A percentile compares a stretch with the other conserved stretches of the same genome.
Conservation (phyloP, 2,329 filamentous ascomycete species). For the Aspergillus calidoustus region DNA sequence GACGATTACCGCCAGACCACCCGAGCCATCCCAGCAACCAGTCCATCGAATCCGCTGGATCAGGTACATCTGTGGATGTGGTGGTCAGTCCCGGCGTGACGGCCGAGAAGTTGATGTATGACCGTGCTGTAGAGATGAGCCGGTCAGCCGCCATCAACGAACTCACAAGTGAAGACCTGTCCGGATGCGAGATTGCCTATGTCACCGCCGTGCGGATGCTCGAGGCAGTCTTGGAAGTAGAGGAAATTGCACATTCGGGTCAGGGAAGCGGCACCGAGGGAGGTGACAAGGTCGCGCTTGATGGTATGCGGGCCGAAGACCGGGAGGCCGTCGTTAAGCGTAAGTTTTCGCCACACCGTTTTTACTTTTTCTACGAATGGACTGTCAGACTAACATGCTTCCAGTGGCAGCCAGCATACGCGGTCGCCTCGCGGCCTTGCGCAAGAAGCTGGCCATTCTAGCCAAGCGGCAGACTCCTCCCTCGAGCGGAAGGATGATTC, state of each 20-base stretch:
- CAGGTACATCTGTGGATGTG: slow-evolving; percentile 74
- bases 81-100: slow-evolving; percentile 86
- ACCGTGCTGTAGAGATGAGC: slow-evolving; percentile 96
- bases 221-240: slow-evolving; percentile 88
- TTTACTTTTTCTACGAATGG: not conserved
- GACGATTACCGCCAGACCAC: slow-evolving; percentile 80
- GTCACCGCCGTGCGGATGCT: slow-evolving; percentile 92
- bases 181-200: slow-evolving; percentile 89
- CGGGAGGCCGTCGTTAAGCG: slow-evolving; percentile 55
- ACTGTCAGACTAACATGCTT: slow-evolving; percentile 28
- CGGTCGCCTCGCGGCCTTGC: slow-evolving; percentile 50
- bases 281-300: slow-evolving; percentile 42
- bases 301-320: slow-evolving; percentile 52
- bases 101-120: slow-evolving; percentile 97
- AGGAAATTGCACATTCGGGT: slow-evolving; percentile 58
- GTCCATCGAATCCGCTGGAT: slow-evolving; percentile 60
- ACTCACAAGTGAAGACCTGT: slow-evolving; percentile 85
- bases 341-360: slow-evolving; percentile 38
- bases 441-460: slow-evolving; percentile 55
- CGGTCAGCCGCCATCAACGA: slow-evolving; percentile 92
- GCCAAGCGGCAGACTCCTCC: slow-evolving; percentile 51
- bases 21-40: slow-evolving; percentile 84
- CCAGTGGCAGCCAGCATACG: slow-evolving; percentile 56
- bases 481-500: slow-evolving; percentile 34
- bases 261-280: slow-evolving; percentile 28